Conservation (phyloP, 768 basidiomycete species). For the Daedaleopsis sinensis region DNA sequence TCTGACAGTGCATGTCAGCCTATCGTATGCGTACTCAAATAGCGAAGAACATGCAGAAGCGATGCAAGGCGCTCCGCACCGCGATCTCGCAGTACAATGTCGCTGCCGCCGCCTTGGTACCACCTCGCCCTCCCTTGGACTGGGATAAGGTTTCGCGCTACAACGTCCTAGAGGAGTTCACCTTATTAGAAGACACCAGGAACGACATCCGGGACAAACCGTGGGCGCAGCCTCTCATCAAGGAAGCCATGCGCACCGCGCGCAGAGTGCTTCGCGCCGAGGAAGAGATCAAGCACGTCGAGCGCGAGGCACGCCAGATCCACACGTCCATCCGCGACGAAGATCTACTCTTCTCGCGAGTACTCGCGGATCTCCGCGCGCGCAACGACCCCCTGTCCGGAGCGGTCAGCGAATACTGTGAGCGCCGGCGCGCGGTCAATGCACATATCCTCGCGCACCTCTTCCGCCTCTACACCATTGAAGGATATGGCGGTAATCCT, state of each 20-base stretch:
- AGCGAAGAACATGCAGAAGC: conserved; percentile 32
- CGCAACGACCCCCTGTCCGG: not conserved
- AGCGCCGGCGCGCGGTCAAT: conserved; percentile 11
- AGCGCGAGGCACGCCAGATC: conserved; percentile 30
- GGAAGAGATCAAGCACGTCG: conserved; percentile 30
- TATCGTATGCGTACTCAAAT: conserved; percentile 36
- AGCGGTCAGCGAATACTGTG: not conserved
- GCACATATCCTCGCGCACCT: conserved; percentile 11
- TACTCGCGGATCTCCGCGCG: not conserved
- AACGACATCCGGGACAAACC: conserved; percentile 28
- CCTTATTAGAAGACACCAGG: conserved; percentile 30
- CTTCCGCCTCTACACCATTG: conserved; percentile 7
- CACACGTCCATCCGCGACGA: conserved; percentile 31
- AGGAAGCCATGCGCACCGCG: conserved; percentile 26
- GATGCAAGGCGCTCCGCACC: conserved; percentile 27
- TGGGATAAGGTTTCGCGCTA: conserved; percentile 31
- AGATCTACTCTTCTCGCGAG: conserved; percentile 2
- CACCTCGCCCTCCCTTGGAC: conserved; percentile 27
- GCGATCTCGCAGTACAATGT: conserved; percentile 35
- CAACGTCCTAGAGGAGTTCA: conserved; percentile 34
- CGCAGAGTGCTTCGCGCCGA: conserved; percentile 23
- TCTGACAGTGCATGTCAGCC: conserved; percentile 26
- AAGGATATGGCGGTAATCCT: conserved; percentile 2
- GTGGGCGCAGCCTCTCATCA: conserved; percentile 30
- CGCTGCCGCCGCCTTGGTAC: conserved; percentile 28